Conservation (phyloP, 768 basidiomycete genomes). For the Leucosporidium scottii region DNA sequence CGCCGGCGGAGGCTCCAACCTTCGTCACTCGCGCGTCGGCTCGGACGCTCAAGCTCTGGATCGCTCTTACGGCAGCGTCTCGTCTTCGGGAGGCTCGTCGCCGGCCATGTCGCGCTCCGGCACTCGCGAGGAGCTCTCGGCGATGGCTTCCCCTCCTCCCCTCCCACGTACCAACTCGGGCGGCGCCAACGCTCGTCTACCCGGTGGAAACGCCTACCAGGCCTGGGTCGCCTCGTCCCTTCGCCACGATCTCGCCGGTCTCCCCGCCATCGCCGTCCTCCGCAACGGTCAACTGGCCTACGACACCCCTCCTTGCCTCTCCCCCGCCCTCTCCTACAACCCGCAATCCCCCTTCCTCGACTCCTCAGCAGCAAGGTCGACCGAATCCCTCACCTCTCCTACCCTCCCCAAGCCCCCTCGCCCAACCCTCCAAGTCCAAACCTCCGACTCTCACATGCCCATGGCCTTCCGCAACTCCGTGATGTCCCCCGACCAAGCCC, state of each 20-base stretch:
- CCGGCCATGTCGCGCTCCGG: constrained; percentile 12
- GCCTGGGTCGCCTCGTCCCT: constrained; percentile 19
- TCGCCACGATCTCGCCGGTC: constrained; percentile 12
- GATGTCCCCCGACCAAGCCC: constrained; percentile 25
- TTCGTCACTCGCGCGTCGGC: background rate
- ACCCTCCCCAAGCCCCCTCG: background rate
- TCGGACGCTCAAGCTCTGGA: too few species aligned
- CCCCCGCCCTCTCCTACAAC: constrained; percentile 4
- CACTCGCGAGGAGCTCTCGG: constrained; percentile 15
- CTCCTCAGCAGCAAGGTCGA: background rate
- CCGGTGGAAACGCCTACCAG: constrained; percentile 9
- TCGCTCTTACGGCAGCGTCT: background rate
- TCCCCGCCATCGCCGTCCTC: too few species aligned
- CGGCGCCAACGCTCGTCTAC: background rate
- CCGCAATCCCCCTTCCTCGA: background rate
- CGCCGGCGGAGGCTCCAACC: background rate
- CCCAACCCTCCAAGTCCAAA: background rate
- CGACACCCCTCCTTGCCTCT: too few species aligned
- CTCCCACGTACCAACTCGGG: background rate
- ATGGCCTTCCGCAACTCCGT: background rate
- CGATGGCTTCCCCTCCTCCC: background rate
- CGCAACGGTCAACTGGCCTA: too few species aligned
- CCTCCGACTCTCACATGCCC: constrained; percentile 3
- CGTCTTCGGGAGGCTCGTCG: background rate
- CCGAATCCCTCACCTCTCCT: constrained; percentile 3